Percentiles rank a stretch among this genome's conserved stretches.
phyloP scores from a whole-genome alignment of 352 stramenopile genomes.

The Globisporangium cederbergense region DNA sequence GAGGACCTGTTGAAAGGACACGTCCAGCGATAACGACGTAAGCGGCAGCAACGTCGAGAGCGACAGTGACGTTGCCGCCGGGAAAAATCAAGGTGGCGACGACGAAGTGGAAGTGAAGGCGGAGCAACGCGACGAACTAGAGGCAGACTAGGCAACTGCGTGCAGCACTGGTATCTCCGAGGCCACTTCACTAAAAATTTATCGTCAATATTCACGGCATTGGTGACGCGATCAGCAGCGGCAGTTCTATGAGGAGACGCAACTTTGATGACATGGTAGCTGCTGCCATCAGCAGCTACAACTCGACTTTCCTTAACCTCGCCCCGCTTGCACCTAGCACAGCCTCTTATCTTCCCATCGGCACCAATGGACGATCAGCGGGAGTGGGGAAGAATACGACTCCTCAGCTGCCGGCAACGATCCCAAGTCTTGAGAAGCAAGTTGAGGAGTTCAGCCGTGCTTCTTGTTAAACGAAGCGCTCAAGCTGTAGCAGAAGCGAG shows the following conservation, averaged over 20 bases:
- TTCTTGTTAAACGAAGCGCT: conserved; percentile 2
- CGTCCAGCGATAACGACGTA: neutral
- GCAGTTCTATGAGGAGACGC: too few relatives aligned
- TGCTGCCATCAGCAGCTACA: neutral
- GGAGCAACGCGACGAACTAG: neutral
- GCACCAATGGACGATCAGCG: neutral
- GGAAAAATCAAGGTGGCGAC: neutral
- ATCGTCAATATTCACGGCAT: too few relatives aligned
- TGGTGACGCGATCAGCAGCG: too few relatives aligned
- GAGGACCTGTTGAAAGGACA: neutral
- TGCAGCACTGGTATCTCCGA: too few relatives aligned
- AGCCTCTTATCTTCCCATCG: neutral
- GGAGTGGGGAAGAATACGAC: neutral
- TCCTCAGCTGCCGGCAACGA: neutral
- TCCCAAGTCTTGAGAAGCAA: conserved; percentile 9
- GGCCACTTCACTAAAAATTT: too few relatives aligned
- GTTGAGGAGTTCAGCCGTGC: conserved; percentile 3
- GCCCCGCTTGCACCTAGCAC: neutral
- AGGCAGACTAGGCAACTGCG: too few relatives aligned
- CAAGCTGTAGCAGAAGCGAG: neutral
- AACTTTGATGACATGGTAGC: too few relatives aligned
- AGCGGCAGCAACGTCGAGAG: conserved; percentile 10
- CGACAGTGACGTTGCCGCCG: neutral
- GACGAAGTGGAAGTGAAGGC: neutral
- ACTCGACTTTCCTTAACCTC: neutral